Evolutionary conservation across 352 stramenopile species (phyloP).

Genomic region (Pythium plurisporium): DNA sequence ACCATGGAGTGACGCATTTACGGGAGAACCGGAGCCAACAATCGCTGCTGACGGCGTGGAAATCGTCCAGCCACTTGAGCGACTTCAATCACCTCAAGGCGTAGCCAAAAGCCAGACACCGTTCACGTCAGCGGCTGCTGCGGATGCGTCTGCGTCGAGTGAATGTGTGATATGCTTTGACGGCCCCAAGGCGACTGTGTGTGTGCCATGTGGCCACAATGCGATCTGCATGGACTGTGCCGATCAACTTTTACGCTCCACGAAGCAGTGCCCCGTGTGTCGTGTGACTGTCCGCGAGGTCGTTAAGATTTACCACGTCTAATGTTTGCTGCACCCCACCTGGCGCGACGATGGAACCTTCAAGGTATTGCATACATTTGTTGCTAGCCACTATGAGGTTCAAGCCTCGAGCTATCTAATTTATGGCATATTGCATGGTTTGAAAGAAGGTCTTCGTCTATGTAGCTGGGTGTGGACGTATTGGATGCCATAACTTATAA

Average conservation of each 20-base stretch:
- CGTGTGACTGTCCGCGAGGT: constrained; percentile 68
- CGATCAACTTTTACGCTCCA: constrained; percentile 55
- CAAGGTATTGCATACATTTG: too few species aligned
- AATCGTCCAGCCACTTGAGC: constrained; percentile 56
- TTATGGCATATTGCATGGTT: too few species aligned
- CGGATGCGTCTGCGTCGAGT: constrained; percentile 1
- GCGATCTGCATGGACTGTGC: constrained; percentile 84
- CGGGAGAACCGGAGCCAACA: constrained; percentile 31
- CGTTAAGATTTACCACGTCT: constrained; percentile 74
- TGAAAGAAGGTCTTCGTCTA: too few species aligned
- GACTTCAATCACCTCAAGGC: background rate
- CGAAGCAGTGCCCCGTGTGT: constrained; percentile 68
- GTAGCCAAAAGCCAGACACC: too few species aligned
- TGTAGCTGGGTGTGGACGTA: too few species aligned
- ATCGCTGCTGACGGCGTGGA: constrained; percentile 69
- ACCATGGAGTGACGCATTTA: constrained; percentile 16
- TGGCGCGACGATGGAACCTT: too few species aligned
- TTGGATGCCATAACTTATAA: too few species aligned
- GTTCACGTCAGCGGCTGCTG: too few species aligned
- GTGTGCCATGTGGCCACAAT: constrained; percentile 82
- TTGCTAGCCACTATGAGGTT: background rate
- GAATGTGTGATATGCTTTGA: constrained; percentile 88
- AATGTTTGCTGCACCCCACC: too few species aligned
- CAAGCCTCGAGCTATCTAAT: too few species aligned
- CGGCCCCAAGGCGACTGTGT: constrained; percentile 62